These are phyloP conservation scores for Gossypium mustelinum DNA, from an alignment of 345 rosid species.

Conservation along the genomic window DNA sequence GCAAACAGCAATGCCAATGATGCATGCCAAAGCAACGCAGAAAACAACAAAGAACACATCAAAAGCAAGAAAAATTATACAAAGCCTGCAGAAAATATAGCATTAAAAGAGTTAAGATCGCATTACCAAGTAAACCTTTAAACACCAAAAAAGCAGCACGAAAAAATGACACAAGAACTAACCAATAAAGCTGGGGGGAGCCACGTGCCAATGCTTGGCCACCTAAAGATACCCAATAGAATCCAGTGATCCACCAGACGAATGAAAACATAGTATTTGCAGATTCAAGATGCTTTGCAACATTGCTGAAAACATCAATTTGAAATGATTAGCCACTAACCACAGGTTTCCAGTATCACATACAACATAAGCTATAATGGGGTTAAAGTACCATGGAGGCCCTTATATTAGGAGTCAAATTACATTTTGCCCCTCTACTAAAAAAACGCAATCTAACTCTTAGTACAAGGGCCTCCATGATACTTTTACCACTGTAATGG, in stretches of 20 bases:
- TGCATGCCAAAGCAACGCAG: slow-evolving; percentile 92
- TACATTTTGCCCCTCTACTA: too few species aligned
- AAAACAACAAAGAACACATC: slow-evolving; percentile 96
- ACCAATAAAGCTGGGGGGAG: slow-evolving; percentile 92
- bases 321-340: slow-evolving; percentile 8
- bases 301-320: slow-evolving; percentile 36
- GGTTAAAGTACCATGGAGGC: too few species aligned
- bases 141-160: neutral
- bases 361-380: neutral
- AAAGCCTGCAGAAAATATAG: slow-evolving; percentile 59
- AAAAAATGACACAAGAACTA: slow-evolving; percentile 21
- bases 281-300: slow-evolving; percentile 89
- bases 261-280: slow-evolving; percentile 96
- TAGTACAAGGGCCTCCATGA: too few species aligned
- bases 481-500: too few species aligned
- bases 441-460: too few species aligned
- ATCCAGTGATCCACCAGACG: slow-evolving; percentile 99
- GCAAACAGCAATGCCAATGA: slow-evolving; percentile 95
- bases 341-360: neutral
- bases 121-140: neutral
- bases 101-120: slow-evolving; percentile 20
- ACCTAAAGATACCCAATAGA: slow-evolving; percentile 96
- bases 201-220: slow-evolving; percentile 61
- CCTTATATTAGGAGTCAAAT: too few species aligned
- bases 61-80: slow-evolving; percentile 86